These are phyloP conservation scores for Sclerotiophoma versabilis DNA, from an alignment of 2,329 filamentous ascomycete species.

Conservation along the genomic window DNA sequence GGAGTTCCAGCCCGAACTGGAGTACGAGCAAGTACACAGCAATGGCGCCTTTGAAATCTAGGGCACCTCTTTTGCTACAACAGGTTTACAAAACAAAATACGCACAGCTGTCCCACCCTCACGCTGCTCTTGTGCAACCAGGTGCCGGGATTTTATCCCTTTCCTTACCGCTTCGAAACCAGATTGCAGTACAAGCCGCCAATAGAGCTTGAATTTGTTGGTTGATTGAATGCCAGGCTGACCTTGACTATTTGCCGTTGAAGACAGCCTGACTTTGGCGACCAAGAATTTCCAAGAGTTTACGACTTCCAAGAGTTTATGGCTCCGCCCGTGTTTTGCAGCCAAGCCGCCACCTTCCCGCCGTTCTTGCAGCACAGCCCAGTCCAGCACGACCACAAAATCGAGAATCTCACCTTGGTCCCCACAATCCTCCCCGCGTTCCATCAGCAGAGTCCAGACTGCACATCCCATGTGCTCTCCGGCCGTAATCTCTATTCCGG, in stretches of 20 bases:
- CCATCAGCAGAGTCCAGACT: neutral
- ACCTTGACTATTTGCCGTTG: neutral
- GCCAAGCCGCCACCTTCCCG: constrained; percentile 5
- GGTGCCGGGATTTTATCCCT: too few species aligned
- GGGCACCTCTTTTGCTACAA: too few species aligned
- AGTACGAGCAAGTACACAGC: constrained; percentile 52
- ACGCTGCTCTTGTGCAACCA: too few species aligned
- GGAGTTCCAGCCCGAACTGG: constrained; percentile 61
- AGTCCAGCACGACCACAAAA: neutral
- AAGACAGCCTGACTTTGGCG: neutral
- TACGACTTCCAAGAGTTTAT: neutral
- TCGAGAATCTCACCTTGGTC: neutral
- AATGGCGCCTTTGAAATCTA: constrained; percentile 33
- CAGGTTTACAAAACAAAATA: too few species aligned
- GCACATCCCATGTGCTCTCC: neutral
- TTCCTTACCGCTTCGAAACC: too few species aligned
- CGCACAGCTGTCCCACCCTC: too few species aligned
- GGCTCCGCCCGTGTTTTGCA: neutral
- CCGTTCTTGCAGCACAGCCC: constrained; percentile 3
- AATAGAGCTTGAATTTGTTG: too few species aligned
- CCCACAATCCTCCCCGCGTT: neutral
- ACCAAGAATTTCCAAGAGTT: neutral
- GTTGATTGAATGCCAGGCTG: too few species aligned
- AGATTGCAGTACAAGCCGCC: too few species aligned
- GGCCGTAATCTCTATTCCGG: neutral